Evolutionary conservation across 352 stramenopile species (phyloP).

Genomic region (Globisporangium nodosum): DNA sequence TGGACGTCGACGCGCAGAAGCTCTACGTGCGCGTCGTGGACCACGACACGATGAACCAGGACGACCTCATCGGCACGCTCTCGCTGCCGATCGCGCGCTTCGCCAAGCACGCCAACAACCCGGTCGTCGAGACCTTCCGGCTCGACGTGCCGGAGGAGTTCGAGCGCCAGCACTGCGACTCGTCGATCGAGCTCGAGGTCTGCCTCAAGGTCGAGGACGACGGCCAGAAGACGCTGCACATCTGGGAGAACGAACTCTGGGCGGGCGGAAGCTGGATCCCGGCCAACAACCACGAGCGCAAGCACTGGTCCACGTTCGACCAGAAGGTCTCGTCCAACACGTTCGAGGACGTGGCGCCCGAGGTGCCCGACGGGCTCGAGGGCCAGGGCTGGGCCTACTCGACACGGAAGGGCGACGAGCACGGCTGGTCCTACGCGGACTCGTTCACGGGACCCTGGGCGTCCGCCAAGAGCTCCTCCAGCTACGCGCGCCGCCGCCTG

Average conservation of each 20-base stretch:
- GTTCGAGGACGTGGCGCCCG: slow-evolving; percentile 61
- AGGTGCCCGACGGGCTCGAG: slow-evolving; percentile 44
- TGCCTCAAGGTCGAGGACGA: slow-evolving; percentile 45
- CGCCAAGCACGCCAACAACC: slow-evolving; percentile 38
- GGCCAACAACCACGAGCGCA: slow-evolving; percentile 41
- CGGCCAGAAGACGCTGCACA: slow-evolving; percentile 44
- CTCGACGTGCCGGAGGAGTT: slow-evolving; percentile 43
- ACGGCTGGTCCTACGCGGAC: slow-evolving; percentile 66
- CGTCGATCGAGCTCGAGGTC: slow-evolving; percentile 34
- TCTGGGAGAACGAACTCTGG: slow-evolving; percentile 72
- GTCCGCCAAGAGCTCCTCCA: slow-evolving; percentile 14
- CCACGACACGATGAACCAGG: slow-evolving; percentile 57
- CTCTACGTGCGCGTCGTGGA: slow-evolving; percentile 59
- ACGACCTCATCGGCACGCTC: slow-evolving; percentile 58
- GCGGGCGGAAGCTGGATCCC: slow-evolving; percentile 35
- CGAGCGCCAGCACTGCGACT: slow-evolving; percentile 22
- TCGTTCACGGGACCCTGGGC: slow-evolving; percentile 64
- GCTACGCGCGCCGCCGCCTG: slow-evolving; percentile 51
- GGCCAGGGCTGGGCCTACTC: slow-evolving; percentile 60
- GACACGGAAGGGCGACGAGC: slow-evolving; percentile 53
- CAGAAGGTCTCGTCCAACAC: slow-evolving; percentile 49
- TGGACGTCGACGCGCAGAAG: slow-evolving; percentile 32
- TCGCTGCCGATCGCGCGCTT: slow-evolving; percentile 45
- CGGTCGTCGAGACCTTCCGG: slow-evolving; percentile 41
- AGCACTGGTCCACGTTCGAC: slow-evolving; percentile 55